These are phyloP conservation scores for Neonectria sp. DNA, from an alignment of 2,329 filamentous ascomycete genomes.

Conservation along the genomic window DNA sequence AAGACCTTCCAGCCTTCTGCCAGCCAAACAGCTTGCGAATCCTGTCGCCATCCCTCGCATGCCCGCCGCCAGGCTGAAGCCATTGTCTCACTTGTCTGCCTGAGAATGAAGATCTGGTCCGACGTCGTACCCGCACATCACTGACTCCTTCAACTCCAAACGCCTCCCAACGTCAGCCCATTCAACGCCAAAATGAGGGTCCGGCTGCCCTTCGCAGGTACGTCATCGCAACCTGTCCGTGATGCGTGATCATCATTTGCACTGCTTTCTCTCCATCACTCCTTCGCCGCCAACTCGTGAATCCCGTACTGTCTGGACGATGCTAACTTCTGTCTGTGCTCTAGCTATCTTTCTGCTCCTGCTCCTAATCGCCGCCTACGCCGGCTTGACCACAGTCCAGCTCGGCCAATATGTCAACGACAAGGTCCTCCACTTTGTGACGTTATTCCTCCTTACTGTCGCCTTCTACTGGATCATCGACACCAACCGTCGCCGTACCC, in stretches of 20 bases:
- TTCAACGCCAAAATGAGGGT: constrained; percentile 76
- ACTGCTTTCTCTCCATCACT: neutral
- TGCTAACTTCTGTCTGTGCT: constrained; percentile 6
- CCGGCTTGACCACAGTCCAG: constrained; percentile 79
- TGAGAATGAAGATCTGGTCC: constrained; percentile 11
- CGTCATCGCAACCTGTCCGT: constrained; percentile 47
- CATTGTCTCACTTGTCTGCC: constrained; percentile 14
- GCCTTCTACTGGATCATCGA: constrained; percentile 98
- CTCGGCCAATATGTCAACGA: constrained; percentile 79
- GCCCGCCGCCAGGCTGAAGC: neutral
- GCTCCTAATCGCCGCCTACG: constrained; percentile 82
- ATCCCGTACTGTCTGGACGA: neutral
- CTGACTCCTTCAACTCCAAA: constrained; percentile 4
- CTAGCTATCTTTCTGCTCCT: constrained; percentile 79
- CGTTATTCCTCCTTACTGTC: constrained; percentile 91
- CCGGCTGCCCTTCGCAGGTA: constrained; percentile 90
- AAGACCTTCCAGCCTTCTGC: constrained; percentile 11
- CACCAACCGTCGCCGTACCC: constrained; percentile 85
- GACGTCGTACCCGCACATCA: constrained; percentile 1
- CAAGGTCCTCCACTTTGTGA: constrained; percentile 88
- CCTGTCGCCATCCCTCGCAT: constrained; percentile 2
- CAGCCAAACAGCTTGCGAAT: constrained; percentile 17
- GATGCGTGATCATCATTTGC: constrained; percentile 4
- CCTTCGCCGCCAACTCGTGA: neutral
- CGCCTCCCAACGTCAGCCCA: neutral